Evolutionary conservation across 192 early-diverging fungal species (phyloP).

Genomic region (Dissophora ornata): DNA sequence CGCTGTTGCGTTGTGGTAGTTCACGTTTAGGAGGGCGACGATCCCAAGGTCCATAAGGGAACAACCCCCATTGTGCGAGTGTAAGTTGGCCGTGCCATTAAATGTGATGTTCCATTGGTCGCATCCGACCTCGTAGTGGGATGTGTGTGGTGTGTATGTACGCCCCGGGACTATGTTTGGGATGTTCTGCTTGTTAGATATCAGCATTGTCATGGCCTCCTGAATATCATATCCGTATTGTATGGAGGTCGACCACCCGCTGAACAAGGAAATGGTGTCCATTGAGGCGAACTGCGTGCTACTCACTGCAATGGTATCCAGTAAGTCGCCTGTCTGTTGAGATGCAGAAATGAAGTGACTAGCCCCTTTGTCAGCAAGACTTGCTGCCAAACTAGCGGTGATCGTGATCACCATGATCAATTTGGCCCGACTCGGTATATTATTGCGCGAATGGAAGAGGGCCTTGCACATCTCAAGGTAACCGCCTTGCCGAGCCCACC

Average conservation of each 20-base stretch:
- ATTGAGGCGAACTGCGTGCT: neutral
- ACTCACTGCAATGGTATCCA: neutral
- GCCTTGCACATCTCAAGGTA: neutral
- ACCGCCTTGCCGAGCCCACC: constrained; percentile 4
- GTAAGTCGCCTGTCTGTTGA: neutral
- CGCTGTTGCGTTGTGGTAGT: too few species aligned
- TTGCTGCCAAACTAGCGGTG: neutral
- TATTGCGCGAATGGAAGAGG: neutral
- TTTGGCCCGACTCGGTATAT: neutral
- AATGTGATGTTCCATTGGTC: neutral
- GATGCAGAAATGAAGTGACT: neutral
- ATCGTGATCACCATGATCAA: neutral
- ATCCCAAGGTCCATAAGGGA: too few species aligned
- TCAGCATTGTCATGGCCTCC: neutral
- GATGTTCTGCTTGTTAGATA: neutral
- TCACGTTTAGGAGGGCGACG: too few species aligned
- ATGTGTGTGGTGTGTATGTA: neutral
- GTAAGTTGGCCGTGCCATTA: neutral
- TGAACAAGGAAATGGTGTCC: neutral
- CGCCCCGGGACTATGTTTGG: neutral
- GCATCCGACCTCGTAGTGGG: neutral
- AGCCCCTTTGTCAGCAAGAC: neutral
- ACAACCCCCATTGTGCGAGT: too few species aligned
- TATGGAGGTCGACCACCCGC: neutral
- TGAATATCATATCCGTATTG: neutral